Conservation (phyloP, 2,329 filamentous ascomycete genomes). For the Fusarium musae region DNA sequence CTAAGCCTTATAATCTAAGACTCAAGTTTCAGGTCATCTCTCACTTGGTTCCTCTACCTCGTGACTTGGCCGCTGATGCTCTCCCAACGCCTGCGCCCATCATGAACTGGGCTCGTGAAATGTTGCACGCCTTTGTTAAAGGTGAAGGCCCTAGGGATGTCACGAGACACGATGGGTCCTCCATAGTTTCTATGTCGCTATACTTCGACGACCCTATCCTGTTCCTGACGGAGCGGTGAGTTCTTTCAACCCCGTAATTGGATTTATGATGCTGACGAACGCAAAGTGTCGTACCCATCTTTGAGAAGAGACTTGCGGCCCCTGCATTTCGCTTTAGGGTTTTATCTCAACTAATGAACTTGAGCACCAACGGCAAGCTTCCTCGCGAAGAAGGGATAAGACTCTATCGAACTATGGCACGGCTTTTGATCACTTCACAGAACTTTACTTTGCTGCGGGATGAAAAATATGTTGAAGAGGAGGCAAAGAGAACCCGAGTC, state of each 20-base stretch:
- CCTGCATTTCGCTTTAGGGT: slow-evolving; percentile 16
- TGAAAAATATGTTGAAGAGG: not conserved
- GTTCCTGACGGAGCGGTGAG: slow-evolving; percentile 21
- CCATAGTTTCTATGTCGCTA: slow-evolving; percentile 21
- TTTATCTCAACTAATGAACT: slow-evolving; percentile 6
- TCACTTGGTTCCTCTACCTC: slow-evolving; percentile 6
- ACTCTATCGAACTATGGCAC: not conserved
- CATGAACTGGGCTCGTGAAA: slow-evolving; percentile 23
- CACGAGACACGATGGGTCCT: slow-evolving; percentile 11
- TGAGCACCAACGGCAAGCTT: not conserved
- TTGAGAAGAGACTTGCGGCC: not conserved
- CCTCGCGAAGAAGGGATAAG: not conserved
- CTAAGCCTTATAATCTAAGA: not conserved
- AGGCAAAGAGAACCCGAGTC: not conserved
- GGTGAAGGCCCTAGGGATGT: not conserved
- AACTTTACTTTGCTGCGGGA: not conserved
- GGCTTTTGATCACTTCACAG: not conserved
- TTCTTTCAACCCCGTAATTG: not conserved
- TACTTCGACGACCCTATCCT: slow-evolving; percentile 22
- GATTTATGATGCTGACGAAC: slow-evolving; percentile 1
- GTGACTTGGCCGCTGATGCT: not conserved
- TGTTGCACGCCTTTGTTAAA: not conserved
- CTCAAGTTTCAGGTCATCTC: slow-evolving; percentile 6
- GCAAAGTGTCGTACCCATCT: slow-evolving; percentile 6
- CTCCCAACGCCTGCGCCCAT: not conserved